Conservation (phyloP, 345 rosid genomes). For the Bruguiera gymnorhiza region DNA sequence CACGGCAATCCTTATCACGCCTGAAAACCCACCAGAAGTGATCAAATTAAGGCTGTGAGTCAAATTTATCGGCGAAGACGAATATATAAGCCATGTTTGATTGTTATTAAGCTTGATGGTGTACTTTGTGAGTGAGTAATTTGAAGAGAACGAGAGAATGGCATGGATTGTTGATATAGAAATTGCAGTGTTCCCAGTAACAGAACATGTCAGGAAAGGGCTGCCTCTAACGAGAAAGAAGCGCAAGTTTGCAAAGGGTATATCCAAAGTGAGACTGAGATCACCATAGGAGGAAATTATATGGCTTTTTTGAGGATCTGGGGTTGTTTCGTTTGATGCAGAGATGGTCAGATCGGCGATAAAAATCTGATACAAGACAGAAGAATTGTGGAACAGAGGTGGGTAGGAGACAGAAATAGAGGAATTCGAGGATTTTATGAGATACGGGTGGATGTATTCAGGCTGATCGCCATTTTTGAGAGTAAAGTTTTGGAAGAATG, state of each 20-base stretch:
- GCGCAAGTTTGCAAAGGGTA: slow-evolving; percentile 62
- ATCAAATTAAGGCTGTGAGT: slow-evolving; percentile 42
- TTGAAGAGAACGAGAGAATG: slow-evolving; percentile 50
- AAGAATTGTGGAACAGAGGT: slow-evolving; percentile 51
- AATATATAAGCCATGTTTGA: slow-evolving; percentile 82
- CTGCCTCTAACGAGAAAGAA: slow-evolving; percentile 86
- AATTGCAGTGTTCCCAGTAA: slow-evolving; percentile 40
- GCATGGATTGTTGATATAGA: slow-evolving; percentile 73
- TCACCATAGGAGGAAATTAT: slow-evolving; percentile 65
- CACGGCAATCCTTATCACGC: slow-evolving; percentile 56
- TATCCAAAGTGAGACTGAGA: slow-evolving; percentile 74
- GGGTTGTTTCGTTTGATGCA: slow-evolving; percentile 37
- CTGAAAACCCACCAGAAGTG: slow-evolving; percentile 50
- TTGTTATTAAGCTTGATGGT: slow-evolving; percentile 64
- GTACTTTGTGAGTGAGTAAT: slow-evolving; percentile 52
- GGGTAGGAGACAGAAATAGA: slow-evolving; percentile 79
- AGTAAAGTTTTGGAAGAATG: slow-evolving; percentile 89
- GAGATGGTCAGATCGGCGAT: slow-evolving; percentile 64
- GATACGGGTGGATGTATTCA: slow-evolving; percentile 92
- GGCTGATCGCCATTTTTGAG: slow-evolving; percentile 78
- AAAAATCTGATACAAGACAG: slow-evolving; percentile 63
- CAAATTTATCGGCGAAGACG: slow-evolving; percentile 62
- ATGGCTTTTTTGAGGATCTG: slow-evolving; percentile 37
- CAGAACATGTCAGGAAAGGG: slow-evolving; percentile 72
- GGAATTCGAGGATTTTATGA: slow-evolving; percentile 56